phyloP scores from a whole-genome alignment of 2,329 filamentous ascomycete species.

The Colletotrichum aenigma region DNA sequence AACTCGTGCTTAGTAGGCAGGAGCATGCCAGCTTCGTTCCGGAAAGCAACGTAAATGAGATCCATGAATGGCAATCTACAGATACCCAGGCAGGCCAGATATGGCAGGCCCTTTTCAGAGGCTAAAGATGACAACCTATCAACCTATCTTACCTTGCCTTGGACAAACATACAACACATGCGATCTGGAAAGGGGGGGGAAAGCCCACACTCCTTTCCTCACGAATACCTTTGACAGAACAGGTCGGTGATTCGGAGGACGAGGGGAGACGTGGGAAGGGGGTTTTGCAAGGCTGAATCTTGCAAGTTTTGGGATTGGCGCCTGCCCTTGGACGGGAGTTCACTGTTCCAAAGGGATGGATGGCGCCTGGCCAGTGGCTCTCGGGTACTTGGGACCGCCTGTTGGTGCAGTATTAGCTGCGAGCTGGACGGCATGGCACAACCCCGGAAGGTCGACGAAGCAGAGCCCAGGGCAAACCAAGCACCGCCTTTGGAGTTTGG shows the following conservation, averaged over 20 bases:
- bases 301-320: conserved; percentile 4
- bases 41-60: not conserved
- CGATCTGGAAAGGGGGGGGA: not conserved
- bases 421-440: not conserved
- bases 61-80: not conserved
- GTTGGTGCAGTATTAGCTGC: not conserved
- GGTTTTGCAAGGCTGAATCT: conserved; percentile 11
- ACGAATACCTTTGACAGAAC: not conserved
- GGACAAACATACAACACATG: not conserved
- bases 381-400: not conserved
- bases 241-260: not conserved
- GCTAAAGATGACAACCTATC: not conserved
- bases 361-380: not conserved
- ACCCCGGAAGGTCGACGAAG: not conserved
- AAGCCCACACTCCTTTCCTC: not conserved
- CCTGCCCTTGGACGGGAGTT: not conserved
- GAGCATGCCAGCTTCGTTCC: not conserved
- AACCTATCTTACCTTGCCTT: not conserved
- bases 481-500: not conserved
- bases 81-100: not conserved
- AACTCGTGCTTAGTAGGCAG: not conserved
- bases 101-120: not conserved
- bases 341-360: conserved; percentile 9
- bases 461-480: not conserved
- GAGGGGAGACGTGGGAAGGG: not conserved